phyloP scores from a whole-genome alignment of 2,329 filamentous ascomycete species.

The Microdochium paspali region DNA sequence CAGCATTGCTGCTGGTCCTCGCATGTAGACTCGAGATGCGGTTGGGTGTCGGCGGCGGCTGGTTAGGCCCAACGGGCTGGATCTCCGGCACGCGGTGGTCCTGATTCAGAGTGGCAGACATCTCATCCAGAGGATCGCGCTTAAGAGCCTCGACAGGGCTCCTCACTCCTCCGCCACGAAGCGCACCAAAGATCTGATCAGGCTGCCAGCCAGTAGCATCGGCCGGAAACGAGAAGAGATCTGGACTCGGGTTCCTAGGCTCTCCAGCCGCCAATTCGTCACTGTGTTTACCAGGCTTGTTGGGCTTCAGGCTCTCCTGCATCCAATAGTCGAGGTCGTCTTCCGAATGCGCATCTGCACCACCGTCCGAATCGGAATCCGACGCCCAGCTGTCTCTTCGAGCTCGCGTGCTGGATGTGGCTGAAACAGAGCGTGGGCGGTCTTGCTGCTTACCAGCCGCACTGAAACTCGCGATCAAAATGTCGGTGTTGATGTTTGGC shows the following conservation, averaged over 20 bases:
- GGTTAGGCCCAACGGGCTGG: conserved; percentile 13
- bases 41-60: conserved; percentile 33
- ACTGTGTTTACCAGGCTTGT: conserved; percentile 13
- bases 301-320: conserved; percentile 38
- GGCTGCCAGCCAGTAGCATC: conserved; percentile 34
- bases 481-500: conserved; percentile 16
- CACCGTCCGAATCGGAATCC: conserved; percentile 37
- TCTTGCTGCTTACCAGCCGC: conserved; percentile 14
- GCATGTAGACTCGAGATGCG: conserved; percentile 45
- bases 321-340: conserved; percentile 49
- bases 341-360: conserved; percentile 25
- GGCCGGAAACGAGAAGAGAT: conserved; percentile 43
- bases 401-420: conserved; percentile 30
- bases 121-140: conserved; percentile 34
- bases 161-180: conserved; percentile 22
- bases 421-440: conserved; percentile 37
- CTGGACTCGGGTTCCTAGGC: conserved; percentile 30
- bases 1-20: conserved; percentile 26
- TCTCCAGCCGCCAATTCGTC: conserved; percentile 7
- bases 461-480: conserved; percentile 11
- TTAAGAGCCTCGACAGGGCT: conserved; percentile 20
- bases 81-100: conserved; percentile 4
- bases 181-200: conserved; percentile 34
- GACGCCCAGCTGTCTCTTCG: conserved; percentile 33
- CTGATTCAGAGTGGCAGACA: conserved; percentile 31